Conservation (phyloP, 176 grass and related monocot species). For the Carex pumila region DNA sequence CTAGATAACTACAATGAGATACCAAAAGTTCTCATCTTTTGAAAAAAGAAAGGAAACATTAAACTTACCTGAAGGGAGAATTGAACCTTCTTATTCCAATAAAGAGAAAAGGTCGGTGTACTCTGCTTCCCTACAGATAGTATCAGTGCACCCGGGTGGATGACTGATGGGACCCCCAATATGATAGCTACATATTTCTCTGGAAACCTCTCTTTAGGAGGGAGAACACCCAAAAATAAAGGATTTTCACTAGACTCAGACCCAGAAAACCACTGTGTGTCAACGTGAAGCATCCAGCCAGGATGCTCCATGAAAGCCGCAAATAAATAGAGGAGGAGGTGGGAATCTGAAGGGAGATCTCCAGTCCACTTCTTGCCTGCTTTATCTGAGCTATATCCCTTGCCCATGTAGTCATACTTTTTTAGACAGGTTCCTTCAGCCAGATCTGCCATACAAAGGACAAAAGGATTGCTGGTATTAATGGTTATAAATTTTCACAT, state of each 20-base stretch:
- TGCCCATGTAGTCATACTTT: slow-evolving; percentile 74
- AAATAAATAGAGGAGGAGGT: slow-evolving; percentile 84
- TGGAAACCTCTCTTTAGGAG: slow-evolving; percentile 89
- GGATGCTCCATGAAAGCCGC: slow-evolving; percentile 95
- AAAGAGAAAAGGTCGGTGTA: slow-evolving; percentile 69
- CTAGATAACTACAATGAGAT: not conserved
- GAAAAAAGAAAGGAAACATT: slow-evolving; percentile 5
- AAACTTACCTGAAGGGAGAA: slow-evolving; percentile 89
- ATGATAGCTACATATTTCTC: slow-evolving; percentile 96
- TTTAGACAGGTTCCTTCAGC: slow-evolving; percentile 95
- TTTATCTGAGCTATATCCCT: slow-evolving; percentile 57
- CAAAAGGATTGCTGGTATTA: not conserved
- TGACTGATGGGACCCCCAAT: slow-evolving; percentile 62
- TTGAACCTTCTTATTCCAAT: slow-evolving; percentile 94
- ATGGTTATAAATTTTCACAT: not conserved
- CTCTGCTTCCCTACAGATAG: slow-evolving; percentile 76
- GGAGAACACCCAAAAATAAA: slow-evolving; percentile 91
- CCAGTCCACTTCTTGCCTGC: slow-evolving; percentile 67
- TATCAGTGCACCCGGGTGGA: slow-evolving; percentile 90
- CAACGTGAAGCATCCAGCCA: slow-evolving; percentile 95
- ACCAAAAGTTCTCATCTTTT: not conserved
- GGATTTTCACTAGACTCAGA: slow-evolving; percentile 92
- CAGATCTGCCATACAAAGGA: slow-evolving; percentile 46
- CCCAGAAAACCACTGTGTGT: slow-evolving; percentile 84
- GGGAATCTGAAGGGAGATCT: slow-evolving; percentile 85